These are phyloP conservation scores for Ophryocystis elektroscirrha DNA, from an alignment of 169 alveolate genomes.

Conservation along the genomic window DNA sequence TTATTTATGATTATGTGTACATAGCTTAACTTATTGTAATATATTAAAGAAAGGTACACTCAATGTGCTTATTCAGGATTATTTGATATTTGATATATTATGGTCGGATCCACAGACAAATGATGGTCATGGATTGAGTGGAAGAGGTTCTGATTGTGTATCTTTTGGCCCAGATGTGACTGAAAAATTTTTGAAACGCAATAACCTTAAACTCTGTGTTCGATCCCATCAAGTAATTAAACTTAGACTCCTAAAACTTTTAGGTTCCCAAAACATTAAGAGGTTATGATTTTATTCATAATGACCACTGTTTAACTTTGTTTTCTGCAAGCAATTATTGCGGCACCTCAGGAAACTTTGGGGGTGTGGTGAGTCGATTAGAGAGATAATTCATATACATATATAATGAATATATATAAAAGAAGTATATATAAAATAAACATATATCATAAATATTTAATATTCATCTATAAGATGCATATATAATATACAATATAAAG, in stretches of 20 bases:
- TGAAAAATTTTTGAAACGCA: slow-evolving; percentile 43
- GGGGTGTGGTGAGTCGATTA: slow-evolving; percentile 41
- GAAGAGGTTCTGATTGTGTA: slow-evolving; percentile 60
- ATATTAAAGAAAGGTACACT: too few species aligned
- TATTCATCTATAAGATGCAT: too few species aligned
- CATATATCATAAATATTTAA: too few species aligned
- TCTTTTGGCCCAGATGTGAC: slow-evolving; percentile 69
- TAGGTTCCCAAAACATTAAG: slow-evolving; percentile 48
- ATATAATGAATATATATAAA: too few species aligned
- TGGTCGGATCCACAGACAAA: slow-evolving; percentile 68
- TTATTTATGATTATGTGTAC: too few species aligned
- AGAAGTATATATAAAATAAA: too few species aligned
- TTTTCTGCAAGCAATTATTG: slow-evolving; percentile 69
- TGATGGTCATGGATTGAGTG: slow-evolving; percentile 45
- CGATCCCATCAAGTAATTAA: slow-evolving; percentile 54
- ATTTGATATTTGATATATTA: slow-evolving; percentile 56
- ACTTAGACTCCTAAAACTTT: background rate
- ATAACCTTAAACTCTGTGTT: slow-evolving; percentile 53
- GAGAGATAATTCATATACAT: too few species aligned
- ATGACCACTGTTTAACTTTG: slow-evolving; percentile 55
- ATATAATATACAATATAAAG: too few species aligned
- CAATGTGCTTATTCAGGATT: slow-evolving; percentile 44
- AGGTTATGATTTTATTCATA: slow-evolving; percentile 56
- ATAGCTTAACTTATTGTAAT: too few species aligned
- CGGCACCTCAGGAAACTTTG: slow-evolving; percentile 55